Evolutionary conservation across 176 grass and related monocot species (phyloP).

Genomic region (Raddia distichophylla): DNA sequence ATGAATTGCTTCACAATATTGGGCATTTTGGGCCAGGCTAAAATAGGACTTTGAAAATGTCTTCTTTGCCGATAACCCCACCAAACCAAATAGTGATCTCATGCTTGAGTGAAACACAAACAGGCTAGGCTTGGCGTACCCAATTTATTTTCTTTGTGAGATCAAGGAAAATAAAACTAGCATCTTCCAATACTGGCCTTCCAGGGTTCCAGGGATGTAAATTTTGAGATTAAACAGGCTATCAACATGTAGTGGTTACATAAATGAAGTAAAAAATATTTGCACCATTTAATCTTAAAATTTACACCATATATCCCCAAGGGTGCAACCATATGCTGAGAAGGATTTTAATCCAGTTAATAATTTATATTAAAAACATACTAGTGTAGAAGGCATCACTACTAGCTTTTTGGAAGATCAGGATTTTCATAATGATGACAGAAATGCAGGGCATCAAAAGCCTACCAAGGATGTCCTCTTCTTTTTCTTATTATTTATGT

Average conservation of each 20-base stretch:
- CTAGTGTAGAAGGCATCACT: constrained; percentile 1
- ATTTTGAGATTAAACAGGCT: constrained; percentile 18
- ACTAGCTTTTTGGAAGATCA: not conserved
- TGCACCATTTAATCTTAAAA: not conserved
- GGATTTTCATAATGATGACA: not conserved
- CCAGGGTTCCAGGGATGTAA: not conserved
- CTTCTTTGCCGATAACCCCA: not conserved
- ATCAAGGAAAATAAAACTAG: constrained; percentile 22
- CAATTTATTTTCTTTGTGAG: not conserved
- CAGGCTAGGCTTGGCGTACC: not conserved
- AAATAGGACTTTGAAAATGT: not conserved
- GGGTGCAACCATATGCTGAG: not conserved
- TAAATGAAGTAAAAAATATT: not conserved
- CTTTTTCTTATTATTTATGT: constrained; percentile 24
- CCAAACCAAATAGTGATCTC: not conserved
- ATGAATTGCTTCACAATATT: constrained; percentile 15
- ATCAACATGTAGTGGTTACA: not conserved
- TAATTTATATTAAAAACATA: not conserved
- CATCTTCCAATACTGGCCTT: not conserved
- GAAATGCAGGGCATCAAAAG: constrained; percentile 17
- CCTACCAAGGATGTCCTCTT: not conserved
- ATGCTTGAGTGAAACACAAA: not conserved
- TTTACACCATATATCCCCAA: not conserved
- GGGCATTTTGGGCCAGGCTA: not conserved
- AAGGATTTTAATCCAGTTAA: not conserved